phyloP scores from a whole-genome alignment of 768 basidiomycete genomes.

The Serendipita sp. region DNA sequence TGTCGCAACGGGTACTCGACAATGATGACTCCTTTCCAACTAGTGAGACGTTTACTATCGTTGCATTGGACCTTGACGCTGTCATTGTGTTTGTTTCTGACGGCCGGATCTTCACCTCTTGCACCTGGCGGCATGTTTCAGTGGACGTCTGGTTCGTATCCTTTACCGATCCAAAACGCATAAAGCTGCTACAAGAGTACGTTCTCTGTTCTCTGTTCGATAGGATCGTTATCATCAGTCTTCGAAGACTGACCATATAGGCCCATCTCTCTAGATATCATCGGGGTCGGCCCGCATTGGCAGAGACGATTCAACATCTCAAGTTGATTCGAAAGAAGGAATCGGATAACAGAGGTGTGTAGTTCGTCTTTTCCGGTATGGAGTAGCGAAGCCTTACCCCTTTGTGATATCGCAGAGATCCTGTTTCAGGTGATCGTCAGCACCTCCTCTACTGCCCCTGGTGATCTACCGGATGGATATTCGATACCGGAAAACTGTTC shows the following conservation, averaged over 20 bases:
- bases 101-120: neutral
- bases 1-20: neutral
- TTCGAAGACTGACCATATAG: too few relatives aligned
- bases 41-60: constrained; percentile 13
- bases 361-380: neutral
- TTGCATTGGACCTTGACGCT: neutral
- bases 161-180: constrained; percentile 43
- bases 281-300: constrained; percentile 48
- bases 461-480: constrained; percentile 27
- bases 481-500: constrained; percentile 33
- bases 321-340: constrained; percentile 39
- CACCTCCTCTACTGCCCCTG: constrained; percentile 35
- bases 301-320: constrained; percentile 50
- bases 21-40: constrained; percentile 11
- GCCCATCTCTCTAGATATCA: constrained; percentile 40
- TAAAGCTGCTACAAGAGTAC: constrained; percentile 48
- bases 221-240: neutral
- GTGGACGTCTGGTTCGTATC: constrained; percentile 69
- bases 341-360: neutral
- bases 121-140: constrained; percentile 16
- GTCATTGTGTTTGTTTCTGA: too few relatives aligned
- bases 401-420: too few relatives aligned
- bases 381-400: too few relatives aligned
- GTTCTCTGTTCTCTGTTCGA: constrained; percentile 8
- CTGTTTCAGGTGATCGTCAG: constrained; percentile 9